phyloP scores from a whole-genome alignment of 2,329 filamentous ascomycete species.

The Aaosphaeria arxii region DNA sequence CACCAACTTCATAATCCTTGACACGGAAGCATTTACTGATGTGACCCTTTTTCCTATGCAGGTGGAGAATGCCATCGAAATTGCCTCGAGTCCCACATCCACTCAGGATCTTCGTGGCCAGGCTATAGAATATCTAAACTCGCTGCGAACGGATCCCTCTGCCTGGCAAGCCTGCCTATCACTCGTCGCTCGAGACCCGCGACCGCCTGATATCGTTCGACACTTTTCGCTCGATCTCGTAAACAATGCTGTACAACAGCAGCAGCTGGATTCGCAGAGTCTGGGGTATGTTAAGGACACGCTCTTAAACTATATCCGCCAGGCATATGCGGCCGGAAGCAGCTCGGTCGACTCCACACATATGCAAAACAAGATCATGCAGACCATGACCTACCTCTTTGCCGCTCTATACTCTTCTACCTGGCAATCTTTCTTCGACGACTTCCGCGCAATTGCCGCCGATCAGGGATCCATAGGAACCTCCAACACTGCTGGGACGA shows the following conservation, averaged over 20 bases:
- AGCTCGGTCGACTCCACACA: conserved; percentile 65
- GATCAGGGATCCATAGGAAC: conserved; percentile 53
- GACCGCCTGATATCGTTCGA: conserved; percentile 77
- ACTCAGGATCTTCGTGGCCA: conserved; percentile 72
- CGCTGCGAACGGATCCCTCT: conserved; percentile 75
- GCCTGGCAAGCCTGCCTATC: conserved; percentile 87
- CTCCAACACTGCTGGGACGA: conserved; percentile 72
- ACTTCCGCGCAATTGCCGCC: conserved; percentile 75
- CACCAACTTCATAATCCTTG: background rate
- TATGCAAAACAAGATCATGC: conserved; percentile 95
- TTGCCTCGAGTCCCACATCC: conserved; percentile 80
- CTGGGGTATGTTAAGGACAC: conserved; percentile 76
- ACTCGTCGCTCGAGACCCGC: conserved; percentile 78
- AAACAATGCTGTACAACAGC: conserved; percentile 83
- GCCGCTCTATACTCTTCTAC: conserved; percentile 78
- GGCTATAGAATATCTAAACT: conserved; percentile 76
- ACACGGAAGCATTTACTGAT: conserved; percentile 4
- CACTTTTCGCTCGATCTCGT: conserved; percentile 89
- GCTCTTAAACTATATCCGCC: conserved; percentile 75
- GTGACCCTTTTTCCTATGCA: conserved; percentile 36
- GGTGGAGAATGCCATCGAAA: conserved; percentile 94
- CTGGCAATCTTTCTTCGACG: conserved; percentile 89
- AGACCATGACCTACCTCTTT: conserved; percentile 93
- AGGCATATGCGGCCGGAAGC: conserved; percentile 65
- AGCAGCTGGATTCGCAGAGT: conserved; percentile 69